Percentiles rank a stretch among this genome's conserved stretches.
Conservation (phyloP, 192 early-diverging fungal species). For the Linnemannia schmuckeri region DNA sequence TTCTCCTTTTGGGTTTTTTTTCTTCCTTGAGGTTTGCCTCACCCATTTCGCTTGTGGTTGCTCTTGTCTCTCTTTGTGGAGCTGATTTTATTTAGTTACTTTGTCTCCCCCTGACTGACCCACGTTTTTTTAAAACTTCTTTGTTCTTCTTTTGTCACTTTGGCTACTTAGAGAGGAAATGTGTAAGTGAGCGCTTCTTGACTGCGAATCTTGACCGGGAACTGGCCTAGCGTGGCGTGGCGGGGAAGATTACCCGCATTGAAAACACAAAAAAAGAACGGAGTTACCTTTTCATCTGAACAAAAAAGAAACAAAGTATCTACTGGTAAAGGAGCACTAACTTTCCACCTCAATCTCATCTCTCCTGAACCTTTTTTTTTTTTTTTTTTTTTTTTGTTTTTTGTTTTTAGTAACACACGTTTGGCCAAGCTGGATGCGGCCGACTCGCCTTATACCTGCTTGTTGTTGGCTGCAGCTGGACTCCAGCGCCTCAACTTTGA, state of each 20-base stretch:
- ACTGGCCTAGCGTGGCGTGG: background rate
- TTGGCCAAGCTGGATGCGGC: conserved; percentile 87
- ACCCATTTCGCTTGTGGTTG: background rate
- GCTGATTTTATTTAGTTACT: background rate
- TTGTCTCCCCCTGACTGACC: background rate
- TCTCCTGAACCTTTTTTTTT: background rate
- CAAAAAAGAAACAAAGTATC: background rate
- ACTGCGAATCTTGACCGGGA: background rate
- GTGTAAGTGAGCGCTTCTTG: conserved; percentile 32
- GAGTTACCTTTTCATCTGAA: background rate
- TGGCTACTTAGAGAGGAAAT: conserved; percentile 30
- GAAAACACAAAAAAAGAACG: background rate
- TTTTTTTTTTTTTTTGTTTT: background rate
- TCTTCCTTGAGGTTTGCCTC: background rate
- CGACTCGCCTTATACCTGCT: conserved; percentile 76
- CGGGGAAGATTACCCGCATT: background rate
- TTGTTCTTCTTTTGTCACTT: conserved; percentile 16
- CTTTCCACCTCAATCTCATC: background rate
- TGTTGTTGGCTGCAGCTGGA: conserved; percentile 92
- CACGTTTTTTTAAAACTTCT: background rate
- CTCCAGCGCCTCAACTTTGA: conserved; percentile 77
- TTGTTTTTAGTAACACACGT: conserved; percentile 82
- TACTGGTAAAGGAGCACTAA: background rate
- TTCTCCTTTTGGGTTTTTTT: conserved; percentile 5
- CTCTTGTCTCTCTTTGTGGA: background rate